Evolutionary conservation across 129 eudicot genomes (phyloP).

Genomic region (Artemisia annua): DNA sequence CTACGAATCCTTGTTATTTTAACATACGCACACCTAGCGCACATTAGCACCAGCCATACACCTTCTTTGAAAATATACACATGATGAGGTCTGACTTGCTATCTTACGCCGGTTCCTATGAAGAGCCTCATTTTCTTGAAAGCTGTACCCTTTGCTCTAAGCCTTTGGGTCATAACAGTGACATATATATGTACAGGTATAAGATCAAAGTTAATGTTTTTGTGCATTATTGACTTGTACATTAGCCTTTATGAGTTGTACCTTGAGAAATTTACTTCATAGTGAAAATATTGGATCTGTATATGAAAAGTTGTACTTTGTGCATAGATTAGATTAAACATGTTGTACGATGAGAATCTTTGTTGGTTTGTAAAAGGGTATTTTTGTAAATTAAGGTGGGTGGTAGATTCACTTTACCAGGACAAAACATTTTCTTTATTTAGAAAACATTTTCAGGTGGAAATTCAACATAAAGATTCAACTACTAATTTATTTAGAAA

Average conservation of each 20-base stretch:
- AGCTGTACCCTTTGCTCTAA: conserved; percentile 77
- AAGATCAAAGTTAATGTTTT: background rate
- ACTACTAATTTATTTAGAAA: background rate
- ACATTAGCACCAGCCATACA: conserved; percentile 19
- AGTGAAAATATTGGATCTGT: background rate
- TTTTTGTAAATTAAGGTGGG: conserved; percentile 33
- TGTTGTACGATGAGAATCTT: conserved; percentile 4
- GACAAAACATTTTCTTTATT: conserved; percentile 10
- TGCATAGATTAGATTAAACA: background rate
- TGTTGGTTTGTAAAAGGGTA: conserved; percentile 11
- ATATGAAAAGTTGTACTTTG: conserved; percentile 10
- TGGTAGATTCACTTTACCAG: conserved; percentile 28
- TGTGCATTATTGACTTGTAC: conserved; percentile 34
- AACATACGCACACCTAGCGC: conserved; percentile 35
- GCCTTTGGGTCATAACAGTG: conserved; percentile 57
- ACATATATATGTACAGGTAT: conserved; percentile 93
- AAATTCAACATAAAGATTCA: background rate
- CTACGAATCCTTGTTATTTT: conserved; percentile 24
- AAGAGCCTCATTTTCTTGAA: conserved; percentile 79
- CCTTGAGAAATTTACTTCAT: background rate
- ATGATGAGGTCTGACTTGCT: conserved; percentile 43
- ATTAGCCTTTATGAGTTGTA: background rate
- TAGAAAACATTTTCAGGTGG: background rate
- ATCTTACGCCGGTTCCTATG: conserved; percentile 47
- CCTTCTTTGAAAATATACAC: background rate